These are phyloP conservation scores for Cordyceps militaris DNA, from an alignment of 2,329 filamentous ascomycete genomes.

Conservation along the genomic window DNA sequence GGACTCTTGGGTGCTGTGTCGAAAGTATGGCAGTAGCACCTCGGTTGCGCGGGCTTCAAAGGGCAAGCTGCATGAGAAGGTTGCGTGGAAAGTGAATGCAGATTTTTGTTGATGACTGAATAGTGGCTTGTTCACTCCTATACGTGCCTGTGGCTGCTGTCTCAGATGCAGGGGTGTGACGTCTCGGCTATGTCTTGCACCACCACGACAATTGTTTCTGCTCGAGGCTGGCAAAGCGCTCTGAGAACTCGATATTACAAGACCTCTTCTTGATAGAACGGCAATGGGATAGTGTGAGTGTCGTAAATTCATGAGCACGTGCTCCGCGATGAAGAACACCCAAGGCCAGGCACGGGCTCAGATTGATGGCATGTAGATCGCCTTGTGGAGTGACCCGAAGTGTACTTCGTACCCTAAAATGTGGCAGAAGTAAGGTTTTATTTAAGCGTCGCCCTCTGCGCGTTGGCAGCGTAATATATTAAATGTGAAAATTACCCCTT, in stretches of 20 bases:
- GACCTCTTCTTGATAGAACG: too few species aligned
- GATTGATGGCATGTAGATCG: neutral
- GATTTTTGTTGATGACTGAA: neutral
- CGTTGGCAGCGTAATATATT: neutral
- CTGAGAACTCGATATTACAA: too few species aligned
- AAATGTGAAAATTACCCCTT: neutral
- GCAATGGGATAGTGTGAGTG: too few species aligned
- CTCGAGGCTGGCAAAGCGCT: neutral
- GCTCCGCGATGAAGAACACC: neutral
- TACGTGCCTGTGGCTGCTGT: conserved; percentile 6
- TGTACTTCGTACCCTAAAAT: conserved; percentile 4
- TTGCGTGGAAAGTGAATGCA: neutral
- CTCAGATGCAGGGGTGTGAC: conserved; percentile 9
- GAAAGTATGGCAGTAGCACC: neutral
- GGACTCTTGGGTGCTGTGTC: neutral
- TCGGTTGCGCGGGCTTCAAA: neutral
- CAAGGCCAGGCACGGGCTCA: neutral
- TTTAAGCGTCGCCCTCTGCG: neutral
- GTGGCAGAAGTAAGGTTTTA: neutral
- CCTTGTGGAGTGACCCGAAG: neutral
- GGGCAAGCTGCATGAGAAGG: neutral
- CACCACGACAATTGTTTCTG: neutral
- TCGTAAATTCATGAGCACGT: neutral
- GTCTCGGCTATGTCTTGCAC: neutral
- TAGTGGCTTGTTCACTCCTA: neutral